Evolutionary conservation across 2,329 filamentous ascomycete genomes (phyloP), one percentile per base, ranked within the genome.

Genomic region (Talaromyces sp.): DNA sequence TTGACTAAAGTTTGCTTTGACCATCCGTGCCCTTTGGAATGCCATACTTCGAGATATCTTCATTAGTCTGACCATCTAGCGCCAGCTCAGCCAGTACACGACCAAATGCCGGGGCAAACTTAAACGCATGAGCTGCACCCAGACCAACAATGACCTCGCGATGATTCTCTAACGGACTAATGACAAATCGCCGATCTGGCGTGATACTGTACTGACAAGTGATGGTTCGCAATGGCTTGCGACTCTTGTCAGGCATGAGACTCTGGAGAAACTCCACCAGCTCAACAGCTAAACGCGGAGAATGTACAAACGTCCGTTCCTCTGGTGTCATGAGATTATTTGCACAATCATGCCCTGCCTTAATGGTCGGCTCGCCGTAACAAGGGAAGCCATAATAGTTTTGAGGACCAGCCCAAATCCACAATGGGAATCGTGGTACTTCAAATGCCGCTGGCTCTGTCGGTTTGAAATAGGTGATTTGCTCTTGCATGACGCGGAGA

Each of bases 151-250:
- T 62, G 4, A 65, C 55, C 33, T 60, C 57, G 17, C 24, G 24
- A 27, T 65, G 49, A 11, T 59, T 56, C 11, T 60, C 51, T 46
- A 67, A 36, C 5, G 65, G 65, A 11, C 57, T 61, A 13, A 67
- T 62, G 9, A 67, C 49, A 20, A 67, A 67, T 2, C 57, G 63
- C 29, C 65, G 57, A 36, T 64, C 62, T 4, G 64, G 65, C 1
- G 65, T 67, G 16, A 67, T 65, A 6, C 59, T 46, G 41, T 67
- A 67, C 47, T 67, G 65, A 44, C 62, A 67, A 24, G 65, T 67
- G 2, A 67, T 48, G 1, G 65, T 67, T 24, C 65, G 62, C 27
- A 67, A 62, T 3, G 56, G 39, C 32, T 62, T 49, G 9, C 59
- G 62, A 14, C 32, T 46, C 29, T 59, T 32, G 22, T 65, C 65